Base-by-base conservation (phyloP, 129 eudicot species). In the Glebionis coronaria region DNA sequence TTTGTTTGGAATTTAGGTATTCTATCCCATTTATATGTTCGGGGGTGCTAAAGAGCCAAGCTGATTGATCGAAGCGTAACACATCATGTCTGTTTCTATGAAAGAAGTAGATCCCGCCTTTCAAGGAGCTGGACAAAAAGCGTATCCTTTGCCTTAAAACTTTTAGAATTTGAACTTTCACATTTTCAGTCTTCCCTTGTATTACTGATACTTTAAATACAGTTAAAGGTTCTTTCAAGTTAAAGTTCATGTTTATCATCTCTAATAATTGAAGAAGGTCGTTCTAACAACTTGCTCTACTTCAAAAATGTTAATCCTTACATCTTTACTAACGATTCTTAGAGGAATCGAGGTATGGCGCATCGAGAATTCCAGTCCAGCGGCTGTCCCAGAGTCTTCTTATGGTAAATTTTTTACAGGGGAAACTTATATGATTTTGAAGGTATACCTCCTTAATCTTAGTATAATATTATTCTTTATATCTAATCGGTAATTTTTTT, bases 341-440 rank as follows among this genome's bases (percentile, higher is more conserved):
- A 91, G 98, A 53, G 98, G 98, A 63, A 76, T 82, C 68, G 96
- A 88, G 81, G 84, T 91, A 64, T 91, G 98, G 98, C 83, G 80
- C 59, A 91, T 91, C 53, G 96, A 91, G 67, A 91, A 83, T 71
- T 88, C 88, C 70, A 72, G 19, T 3, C 96, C 98, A 9, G 96
- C 81, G 27, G 76, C 78, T 27, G 78, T 88, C 60, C 82, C 84
- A 13, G 71, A 76, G 53, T 76, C 91, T 64, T 77, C 88, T 52
- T 67, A 81, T 78, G 98, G 98, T 10, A 91, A 91, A 71, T 91
- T 91, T 71, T 80, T 63, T 46, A 83, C 81, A 1, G 91, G 89
- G 70, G 98, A 91, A 29, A 83, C 96, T 29, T 91, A 88, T 71
- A 74, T 91, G 63, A 69, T 91, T 20, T 76, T 88, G 49, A 91